These are phyloP conservation scores for Galerina marginata DNA, from an alignment of 768 basidiomycete genomes.

Conservation along the genomic window DNA sequence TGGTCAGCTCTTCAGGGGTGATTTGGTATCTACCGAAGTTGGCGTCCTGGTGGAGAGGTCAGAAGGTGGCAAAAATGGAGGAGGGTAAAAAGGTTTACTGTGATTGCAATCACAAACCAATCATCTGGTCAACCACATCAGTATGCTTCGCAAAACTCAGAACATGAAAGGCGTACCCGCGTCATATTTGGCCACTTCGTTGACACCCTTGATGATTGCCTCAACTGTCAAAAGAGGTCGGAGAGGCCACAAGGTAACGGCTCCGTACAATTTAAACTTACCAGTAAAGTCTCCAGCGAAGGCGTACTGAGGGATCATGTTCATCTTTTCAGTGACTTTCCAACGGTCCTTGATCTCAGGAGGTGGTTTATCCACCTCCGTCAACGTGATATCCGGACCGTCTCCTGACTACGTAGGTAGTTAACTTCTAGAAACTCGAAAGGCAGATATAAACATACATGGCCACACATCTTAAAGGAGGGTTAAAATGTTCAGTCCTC, in stretches of 20 bases:
- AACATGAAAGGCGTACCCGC: slow-evolving; percentile 45
- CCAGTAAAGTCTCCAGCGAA: slow-evolving; percentile 73
- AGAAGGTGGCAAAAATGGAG: not conserved
- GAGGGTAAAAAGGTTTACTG: slow-evolving; percentile 35
- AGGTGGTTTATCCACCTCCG: slow-evolving; percentile 53
- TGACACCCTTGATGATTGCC: slow-evolving; percentile 67
- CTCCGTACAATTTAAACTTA: slow-evolving; percentile 24
- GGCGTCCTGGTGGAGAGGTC: slow-evolving; percentile 49
- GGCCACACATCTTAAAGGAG: slow-evolving; percentile 58
- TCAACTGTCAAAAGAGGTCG: slow-evolving; percentile 48
- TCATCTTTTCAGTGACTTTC: slow-evolving; percentile 75
- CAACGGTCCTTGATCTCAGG: slow-evolving; percentile 62
- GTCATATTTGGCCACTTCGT: slow-evolving; percentile 63
- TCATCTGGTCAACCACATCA: slow-evolving; percentile 47
- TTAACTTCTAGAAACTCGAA: not conserved
- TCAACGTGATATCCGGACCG: slow-evolving; percentile 58
- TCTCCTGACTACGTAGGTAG: slow-evolving; percentile 58
- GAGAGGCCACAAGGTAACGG: not conserved
- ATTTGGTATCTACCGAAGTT: slow-evolving; percentile 71
- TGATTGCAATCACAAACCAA: slow-evolving; percentile 74
- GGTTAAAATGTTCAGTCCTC: not conserved
- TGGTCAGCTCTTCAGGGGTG: slow-evolving; percentile 59
- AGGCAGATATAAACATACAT: slow-evolving; percentile 44
- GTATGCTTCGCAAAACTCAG: not conserved
- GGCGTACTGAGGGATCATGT: slow-evolving; percentile 68